Base-by-base conservation (phyloP, 2,329 filamentous ascomycete species). In the Penicillium janthinellum region DNA sequence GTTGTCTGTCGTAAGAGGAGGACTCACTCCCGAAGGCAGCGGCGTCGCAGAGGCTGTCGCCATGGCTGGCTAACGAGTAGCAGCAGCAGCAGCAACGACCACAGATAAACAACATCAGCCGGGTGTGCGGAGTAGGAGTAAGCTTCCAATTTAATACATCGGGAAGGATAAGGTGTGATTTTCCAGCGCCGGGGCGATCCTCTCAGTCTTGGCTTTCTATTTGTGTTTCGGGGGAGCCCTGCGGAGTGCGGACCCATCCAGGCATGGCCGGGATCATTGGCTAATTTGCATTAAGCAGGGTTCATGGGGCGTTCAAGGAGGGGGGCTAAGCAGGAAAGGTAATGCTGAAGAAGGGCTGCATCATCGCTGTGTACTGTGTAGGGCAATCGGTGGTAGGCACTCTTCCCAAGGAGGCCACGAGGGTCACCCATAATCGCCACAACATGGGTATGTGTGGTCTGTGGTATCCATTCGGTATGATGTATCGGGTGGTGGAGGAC, bases 1-100 rank as follows among this genome's bases (percentile, higher is more conserved):
- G 14, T 74, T 76, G 56, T 79, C 67, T 28, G 66, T 66, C 28
- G 73, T 72, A n/a, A 79, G 67, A 10, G 78, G 77, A 37, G 73
- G 58, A n/a, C 70, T 68, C 8, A 71, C 57, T 6, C 69, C 68
- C n/a, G 59, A 52, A n/a, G 54, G 49, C 22, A 50, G 57, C 20
- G 45, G 35, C 47, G 49, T 60, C n/a, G 54, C 20, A 35, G 50
- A 59, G 35, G 52, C n/a, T 20, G 39, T 25, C 41, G 52, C 12
- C 41, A 55, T 55, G 41, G 42, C 42, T 28, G 25, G 22, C 39
- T 42, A 42, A 44, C 15, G 25, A 37, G 28, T 12, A 38, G 34
- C 49, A 25, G n/a, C 37, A 44, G 51, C 37, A 25, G 5, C 37
- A 25, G 5, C 49, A 20, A 28, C 8, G 15, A 39, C 20, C 3